Evolutionary conservation across 192 early-diverging fungal species (phyloP).

Genomic region (Gonapodya sp.): DNA sequence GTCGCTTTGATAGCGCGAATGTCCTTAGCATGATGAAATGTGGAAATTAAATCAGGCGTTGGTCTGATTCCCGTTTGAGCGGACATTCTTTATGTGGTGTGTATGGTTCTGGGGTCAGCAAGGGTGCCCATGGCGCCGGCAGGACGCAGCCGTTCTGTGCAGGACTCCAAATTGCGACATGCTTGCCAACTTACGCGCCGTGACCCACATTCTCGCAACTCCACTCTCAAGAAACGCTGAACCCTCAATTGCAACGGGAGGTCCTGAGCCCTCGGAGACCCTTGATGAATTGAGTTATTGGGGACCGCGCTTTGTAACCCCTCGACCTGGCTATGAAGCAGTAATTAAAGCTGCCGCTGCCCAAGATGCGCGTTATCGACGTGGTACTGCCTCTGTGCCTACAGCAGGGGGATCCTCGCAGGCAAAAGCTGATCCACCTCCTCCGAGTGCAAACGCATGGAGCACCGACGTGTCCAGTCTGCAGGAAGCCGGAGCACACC

Average conservation of each 20-base stretch:
- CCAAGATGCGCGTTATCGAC: not conserved
- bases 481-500: no score
- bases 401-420: no score
- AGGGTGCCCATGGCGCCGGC: no score
- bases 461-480: no score
- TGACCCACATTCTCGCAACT: no score
- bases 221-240: not conserved
- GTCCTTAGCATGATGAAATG: not conserved
- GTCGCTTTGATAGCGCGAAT: not conserved
- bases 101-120: no score
- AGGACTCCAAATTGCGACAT: no score
- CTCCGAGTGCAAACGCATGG: no score
- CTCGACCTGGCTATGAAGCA: not conserved
- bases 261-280: not conserved
- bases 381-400: not conserved
- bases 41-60: not conserved
- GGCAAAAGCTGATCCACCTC: no score
- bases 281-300: not conserved
- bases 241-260: not conserved
- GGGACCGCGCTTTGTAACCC: not conserved
- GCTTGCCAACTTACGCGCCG: no score
- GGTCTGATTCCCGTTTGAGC: constrained; percentile 6
- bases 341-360: not conserved
- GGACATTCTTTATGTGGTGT: no score
- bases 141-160: no score